Conservation (phyloP, 2,329 filamentous ascomycete species). For the Trichophyton schoenleinii region DNA sequence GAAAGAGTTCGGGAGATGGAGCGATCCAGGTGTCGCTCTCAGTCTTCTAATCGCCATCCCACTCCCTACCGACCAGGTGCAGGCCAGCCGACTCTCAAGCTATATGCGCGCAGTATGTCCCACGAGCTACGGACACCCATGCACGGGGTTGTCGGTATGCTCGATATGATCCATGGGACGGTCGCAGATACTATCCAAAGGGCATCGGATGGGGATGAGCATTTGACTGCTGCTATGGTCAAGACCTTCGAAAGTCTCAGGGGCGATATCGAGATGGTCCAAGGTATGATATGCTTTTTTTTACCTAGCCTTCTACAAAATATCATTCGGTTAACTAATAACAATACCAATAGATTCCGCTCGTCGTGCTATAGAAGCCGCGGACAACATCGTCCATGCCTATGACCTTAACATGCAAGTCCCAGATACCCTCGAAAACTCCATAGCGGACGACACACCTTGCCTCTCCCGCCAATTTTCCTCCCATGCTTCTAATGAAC, state of each 20-base stretch:
- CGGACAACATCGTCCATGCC: constrained; percentile 63
- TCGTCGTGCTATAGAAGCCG: constrained; percentile 57
- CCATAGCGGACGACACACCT: constrained; percentile 25
- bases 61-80: not conserved
- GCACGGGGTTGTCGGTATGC: constrained; percentile 64
- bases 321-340: not conserved
- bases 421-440: constrained; percentile 47
- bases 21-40: not conserved
- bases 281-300: constrained; percentile 36
- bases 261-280: constrained; percentile 58
- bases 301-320: not conserved
- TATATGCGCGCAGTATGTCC: constrained; percentile 59
- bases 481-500: constrained; percentile 20
- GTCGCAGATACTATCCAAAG: constrained; percentile 52
- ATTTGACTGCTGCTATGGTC: constrained; percentile 29
- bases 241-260: constrained; percentile 50
- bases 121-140: constrained; percentile 62
- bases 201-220: constrained; percentile 30
- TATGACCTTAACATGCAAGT: constrained; percentile 65
- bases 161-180: constrained; percentile 64
- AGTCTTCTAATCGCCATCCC: constrained; percentile 7
- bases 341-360: constrained; percentile 45
- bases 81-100: constrained; percentile 47
- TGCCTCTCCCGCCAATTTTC: constrained; percentile 17
- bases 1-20: constrained; percentile 19